These are phyloP conservation scores for Aspergillus calidoustus DNA, from an alignment of 2,329 filamentous ascomycete species.

Conservation along the genomic window DNA sequence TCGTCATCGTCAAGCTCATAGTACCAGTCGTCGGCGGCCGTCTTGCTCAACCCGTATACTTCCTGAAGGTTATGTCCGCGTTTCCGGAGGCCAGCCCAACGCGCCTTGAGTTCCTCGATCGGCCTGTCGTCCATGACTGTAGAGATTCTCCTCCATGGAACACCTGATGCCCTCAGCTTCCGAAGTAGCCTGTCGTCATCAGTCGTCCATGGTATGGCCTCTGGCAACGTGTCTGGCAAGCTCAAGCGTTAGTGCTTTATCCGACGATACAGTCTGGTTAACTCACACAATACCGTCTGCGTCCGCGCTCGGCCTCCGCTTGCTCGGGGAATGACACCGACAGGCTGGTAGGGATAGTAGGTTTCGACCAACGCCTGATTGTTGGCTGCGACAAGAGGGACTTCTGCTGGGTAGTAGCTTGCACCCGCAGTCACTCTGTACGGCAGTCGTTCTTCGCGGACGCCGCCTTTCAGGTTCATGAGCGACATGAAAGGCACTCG, in stretches of 20 bases:
- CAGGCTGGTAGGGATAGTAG: neutral
- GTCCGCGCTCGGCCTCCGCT: neutral
- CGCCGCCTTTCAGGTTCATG: constrained; percentile 12
- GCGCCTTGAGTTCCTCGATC: constrained; percentile 30
- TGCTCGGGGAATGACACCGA: neutral
- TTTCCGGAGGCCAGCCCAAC: constrained; percentile 23
- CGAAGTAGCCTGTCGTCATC: constrained; percentile 27
- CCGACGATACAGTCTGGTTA: neutral
- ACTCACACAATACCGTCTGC: neutral
- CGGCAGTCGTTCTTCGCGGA: constrained; percentile 6
- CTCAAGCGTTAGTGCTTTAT: neutral
- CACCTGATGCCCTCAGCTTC: constrained; percentile 25
- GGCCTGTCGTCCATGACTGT: constrained; percentile 27
- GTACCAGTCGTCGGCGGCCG: constrained; percentile 1
- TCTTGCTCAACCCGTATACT: neutral
- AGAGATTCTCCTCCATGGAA: constrained; percentile 31
- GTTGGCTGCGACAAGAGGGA: neutral
- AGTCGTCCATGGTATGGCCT: constrained; percentile 22
- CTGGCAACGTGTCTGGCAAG: neutral
- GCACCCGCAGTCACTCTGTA: neutral
- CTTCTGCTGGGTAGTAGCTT: neutral
- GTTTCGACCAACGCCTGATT: neutral
- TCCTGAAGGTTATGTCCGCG: neutral
- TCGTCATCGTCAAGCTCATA: neutral
- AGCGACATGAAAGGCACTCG: constrained; percentile 18